Conservation (phyloP, 164 flowering plant species). For the Malania oleifera region DNA sequence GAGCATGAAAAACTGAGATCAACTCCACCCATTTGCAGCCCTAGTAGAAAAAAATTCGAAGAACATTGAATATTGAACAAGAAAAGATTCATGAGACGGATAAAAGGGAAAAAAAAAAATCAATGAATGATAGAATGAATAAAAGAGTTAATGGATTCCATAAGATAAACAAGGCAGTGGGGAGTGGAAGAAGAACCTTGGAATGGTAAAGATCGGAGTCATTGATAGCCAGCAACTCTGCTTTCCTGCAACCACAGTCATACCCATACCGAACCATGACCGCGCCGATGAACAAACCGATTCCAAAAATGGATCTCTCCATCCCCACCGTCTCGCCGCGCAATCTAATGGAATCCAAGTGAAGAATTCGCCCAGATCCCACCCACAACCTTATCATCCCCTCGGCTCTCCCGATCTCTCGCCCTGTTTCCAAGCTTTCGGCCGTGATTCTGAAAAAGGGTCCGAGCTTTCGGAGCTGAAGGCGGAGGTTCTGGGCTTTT, state of each 20-base stretch:
- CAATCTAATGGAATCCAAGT: slow-evolving; percentile 76
- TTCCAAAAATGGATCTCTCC: slow-evolving; percentile 81
- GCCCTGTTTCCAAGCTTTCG: slow-evolving; percentile 41
- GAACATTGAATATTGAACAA: too few relatives aligned
- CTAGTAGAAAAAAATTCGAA: too few relatives aligned
- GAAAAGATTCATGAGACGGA: neutral
- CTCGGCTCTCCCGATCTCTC: slow-evolving; percentile 84
- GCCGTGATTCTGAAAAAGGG: slow-evolving; percentile 90
- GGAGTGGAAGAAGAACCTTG: slow-evolving; percentile 46
- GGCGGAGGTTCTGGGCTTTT: slow-evolving; percentile 52
- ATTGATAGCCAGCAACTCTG: slow-evolving; percentile 86
- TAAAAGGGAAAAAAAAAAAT: neutral
- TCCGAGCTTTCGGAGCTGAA: slow-evolving; percentile 62
- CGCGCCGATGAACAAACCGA: slow-evolving; percentile 84
- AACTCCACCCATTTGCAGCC: too few relatives aligned
- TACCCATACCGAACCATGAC: slow-evolving; percentile 78
- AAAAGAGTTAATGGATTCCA: neutral
- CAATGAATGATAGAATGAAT: neutral
- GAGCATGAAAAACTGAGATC: too few relatives aligned
- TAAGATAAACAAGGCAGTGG: neutral
- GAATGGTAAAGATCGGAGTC: slow-evolving; percentile 81
- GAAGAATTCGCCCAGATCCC: slow-evolving; percentile 55
- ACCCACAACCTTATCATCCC: slow-evolving; percentile 74
- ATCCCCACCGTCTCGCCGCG: slow-evolving; percentile 58
- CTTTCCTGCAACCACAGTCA: slow-evolving; percentile 66